These are phyloP conservation scores for Globisporangium spinosum DNA, from an alignment of 352 stramenopile genomes.

Conservation along the genomic window DNA sequence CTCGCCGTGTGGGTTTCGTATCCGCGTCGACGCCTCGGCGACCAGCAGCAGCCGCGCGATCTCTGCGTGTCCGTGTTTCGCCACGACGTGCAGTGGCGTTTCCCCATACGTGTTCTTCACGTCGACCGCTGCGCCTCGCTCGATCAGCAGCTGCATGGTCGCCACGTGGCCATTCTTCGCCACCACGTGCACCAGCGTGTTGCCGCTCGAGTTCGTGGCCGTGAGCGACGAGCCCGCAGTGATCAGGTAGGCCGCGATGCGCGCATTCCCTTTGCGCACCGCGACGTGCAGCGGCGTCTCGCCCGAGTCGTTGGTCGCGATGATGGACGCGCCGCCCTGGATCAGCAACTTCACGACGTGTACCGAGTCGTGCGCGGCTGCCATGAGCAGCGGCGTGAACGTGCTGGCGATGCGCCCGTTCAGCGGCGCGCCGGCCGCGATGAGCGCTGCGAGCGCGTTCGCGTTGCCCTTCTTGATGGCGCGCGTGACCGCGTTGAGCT, in stretches of 20 bases:
- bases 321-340: constrained; percentile 17
- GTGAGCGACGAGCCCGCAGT: constrained; percentile 22
- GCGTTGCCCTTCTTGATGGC: constrained; percentile 4
- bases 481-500: neutral
- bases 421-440: constrained; percentile 15
- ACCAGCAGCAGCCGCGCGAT: constrained; percentile 61
- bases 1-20: constrained; percentile 11
- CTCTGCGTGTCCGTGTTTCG: constrained; percentile 37
- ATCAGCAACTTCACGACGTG: constrained; percentile 66
- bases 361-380: constrained; percentile 72
- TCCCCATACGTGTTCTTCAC: constrained; percentile 19
- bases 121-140: constrained; percentile 25
- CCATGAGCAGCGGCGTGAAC: constrained; percentile 78
- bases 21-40: constrained; percentile 20
- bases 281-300: constrained; percentile 17
- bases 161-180: constrained; percentile 83
- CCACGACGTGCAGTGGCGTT: constrained; percentile 20
- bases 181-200: constrained; percentile 89
- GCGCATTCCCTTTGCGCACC: constrained; percentile 18
- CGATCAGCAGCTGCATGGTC: constrained; percentile 62
- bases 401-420: constrained; percentile 36
- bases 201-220: constrained; percentile 42
- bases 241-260: constrained; percentile 21
- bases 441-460: constrained; percentile 2
- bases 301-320: constrained; percentile 14